Base-by-base conservation (phyloP, 2,329 filamentous ascomycete genomes). In the Thermomyces lanuginosus region DNA sequence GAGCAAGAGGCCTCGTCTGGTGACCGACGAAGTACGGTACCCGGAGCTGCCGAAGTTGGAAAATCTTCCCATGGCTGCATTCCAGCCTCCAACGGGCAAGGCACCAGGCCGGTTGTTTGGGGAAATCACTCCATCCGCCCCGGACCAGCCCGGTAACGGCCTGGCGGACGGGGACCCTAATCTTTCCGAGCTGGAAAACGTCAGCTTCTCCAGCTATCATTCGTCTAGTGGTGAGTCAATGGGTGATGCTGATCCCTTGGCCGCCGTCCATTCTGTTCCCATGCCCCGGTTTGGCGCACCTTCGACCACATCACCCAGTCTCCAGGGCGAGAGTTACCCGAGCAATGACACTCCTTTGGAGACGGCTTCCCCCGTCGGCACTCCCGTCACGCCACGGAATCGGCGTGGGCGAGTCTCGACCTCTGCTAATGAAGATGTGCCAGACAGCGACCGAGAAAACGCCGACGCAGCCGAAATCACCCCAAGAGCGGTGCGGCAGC, bases 71-170 rank as follows among this genome's bases (percentile, higher is more conserved):
- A 39, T 28, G 10, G 14, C 29, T 37, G 8, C 44, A 43, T 18
- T 35, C 39, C 8, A 30, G 23, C 27, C 36, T 24, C 35, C 41
- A 17, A 39, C 45, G 16, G 33, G 38, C 17, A 39, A 47, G n/a
- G n/a, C 24, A 11, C 40, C 46, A n/a, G 38, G 50, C 32, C 64
- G 63, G 26, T 51, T 75, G 4, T 75, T 74, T 41, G 70, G 70
- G 8, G 70, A 75, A 42, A 67, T 75, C 35, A 63, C 62, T 7
- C 49, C 58, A 15, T 69, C 67, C 11, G 62, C 62, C 7, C 40
- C 73, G 8, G 51, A 56, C 26, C 68, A 60, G 40, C 69, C 68
- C 9, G 60, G 58, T 8, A 57, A 46, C 13, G 14, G 21, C 16
- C 29, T 42, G 14, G 38, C 47, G 19, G 16, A 41, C 6, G 35